phyloP scores from a whole-genome alignment of 208 protist genomes.

The Zelonia costaricensis region DNA sequence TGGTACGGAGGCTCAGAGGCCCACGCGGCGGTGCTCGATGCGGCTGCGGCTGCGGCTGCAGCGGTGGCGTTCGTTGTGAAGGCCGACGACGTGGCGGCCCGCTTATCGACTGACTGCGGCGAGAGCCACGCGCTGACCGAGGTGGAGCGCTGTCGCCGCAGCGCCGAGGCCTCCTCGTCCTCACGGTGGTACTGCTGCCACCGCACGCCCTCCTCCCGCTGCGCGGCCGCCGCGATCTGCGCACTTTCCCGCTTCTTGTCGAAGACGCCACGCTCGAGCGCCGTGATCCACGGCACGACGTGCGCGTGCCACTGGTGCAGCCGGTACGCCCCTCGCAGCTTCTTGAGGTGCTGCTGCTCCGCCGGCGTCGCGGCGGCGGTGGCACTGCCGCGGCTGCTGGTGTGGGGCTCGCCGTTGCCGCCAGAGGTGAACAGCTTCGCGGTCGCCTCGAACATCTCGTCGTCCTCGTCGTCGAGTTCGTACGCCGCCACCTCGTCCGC shows the following conservation, averaged over 20 bases:
- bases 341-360: constrained; percentile 15
- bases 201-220: constrained; percentile 29
- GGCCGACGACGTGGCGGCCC: too few species aligned
- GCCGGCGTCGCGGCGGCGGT: neutral
- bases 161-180: constrained; percentile 22
- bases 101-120: constrained; percentile 24
- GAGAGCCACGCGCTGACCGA: constrained; percentile 30
- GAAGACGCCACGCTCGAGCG: constrained; percentile 21
- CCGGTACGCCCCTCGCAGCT: constrained; percentile 36
- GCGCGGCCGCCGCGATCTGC: constrained; percentile 9
- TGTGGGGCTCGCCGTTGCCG: neutral
- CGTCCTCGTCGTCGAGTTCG: constrained; percentile 33
- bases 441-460: constrained; percentile 7
- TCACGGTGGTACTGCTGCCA: constrained; percentile 42
- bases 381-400: neutral
- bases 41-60: neutral
- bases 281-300: constrained; percentile 31
- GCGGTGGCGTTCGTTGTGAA: constrained; percentile 1
- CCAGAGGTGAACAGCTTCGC: constrained; percentile 6
- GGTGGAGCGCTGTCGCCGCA: constrained; percentile 6
- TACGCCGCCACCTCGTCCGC: constrained; percentile 30
- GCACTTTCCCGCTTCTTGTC: constrained; percentile 11
- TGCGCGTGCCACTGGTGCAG: constrained; percentile 36
- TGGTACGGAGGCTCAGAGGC: constrained; percentile 19
- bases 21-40: constrained; percentile 7